These are phyloP conservation scores for Tolypocladium guangdongense DNA, from an alignment of 2,329 filamentous ascomycete species.

Conservation along the genomic window DNA sequence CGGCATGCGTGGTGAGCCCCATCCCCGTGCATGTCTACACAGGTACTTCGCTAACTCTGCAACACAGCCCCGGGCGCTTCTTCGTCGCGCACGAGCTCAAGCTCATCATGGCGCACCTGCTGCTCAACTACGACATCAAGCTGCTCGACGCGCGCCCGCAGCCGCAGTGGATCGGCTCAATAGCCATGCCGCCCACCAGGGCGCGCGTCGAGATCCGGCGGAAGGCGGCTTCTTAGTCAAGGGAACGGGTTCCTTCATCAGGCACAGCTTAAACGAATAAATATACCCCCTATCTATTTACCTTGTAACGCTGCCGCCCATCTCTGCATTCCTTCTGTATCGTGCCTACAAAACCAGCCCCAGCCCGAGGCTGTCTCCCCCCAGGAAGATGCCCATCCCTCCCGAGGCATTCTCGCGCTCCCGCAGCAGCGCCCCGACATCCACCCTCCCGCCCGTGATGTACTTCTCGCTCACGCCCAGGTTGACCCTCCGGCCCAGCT, in stretches of 20 bases:
- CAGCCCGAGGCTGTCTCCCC: conserved; percentile 25
- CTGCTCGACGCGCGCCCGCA: conserved; percentile 26
- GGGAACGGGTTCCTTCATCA: no score
- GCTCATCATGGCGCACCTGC: conserved; percentile 38
- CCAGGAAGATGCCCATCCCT: conserved; percentile 23
- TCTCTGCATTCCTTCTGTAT: neutral
- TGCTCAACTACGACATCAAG: conserved; percentile 42
- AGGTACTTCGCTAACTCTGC: neutral
- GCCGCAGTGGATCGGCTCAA: conserved; percentile 32
- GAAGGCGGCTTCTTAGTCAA: neutral
- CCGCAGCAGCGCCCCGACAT: conserved; percentile 60
- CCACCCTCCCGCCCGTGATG: conserved; percentile 71
- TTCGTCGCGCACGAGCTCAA: conserved; percentile 46
- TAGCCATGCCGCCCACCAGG: conserved; percentile 19
- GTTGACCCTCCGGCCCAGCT: conserved; percentile 68
- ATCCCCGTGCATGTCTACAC: no score
- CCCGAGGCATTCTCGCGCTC: conserved; percentile 40
- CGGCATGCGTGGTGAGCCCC: conserved; percentile 34
- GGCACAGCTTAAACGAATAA: neutral
- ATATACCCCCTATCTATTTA: neutral
- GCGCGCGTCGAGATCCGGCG: conserved; percentile 16
- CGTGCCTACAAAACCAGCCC: conserved; percentile 14
- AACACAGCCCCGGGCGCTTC: conserved; percentile 37
- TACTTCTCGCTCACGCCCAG: conserved; percentile 82
- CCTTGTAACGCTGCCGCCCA: neutral